These are phyloP conservation scores for Aquilaria malaccensis DNA, from an alignment of 345 rosid species.

Conservation along the genomic window DNA sequence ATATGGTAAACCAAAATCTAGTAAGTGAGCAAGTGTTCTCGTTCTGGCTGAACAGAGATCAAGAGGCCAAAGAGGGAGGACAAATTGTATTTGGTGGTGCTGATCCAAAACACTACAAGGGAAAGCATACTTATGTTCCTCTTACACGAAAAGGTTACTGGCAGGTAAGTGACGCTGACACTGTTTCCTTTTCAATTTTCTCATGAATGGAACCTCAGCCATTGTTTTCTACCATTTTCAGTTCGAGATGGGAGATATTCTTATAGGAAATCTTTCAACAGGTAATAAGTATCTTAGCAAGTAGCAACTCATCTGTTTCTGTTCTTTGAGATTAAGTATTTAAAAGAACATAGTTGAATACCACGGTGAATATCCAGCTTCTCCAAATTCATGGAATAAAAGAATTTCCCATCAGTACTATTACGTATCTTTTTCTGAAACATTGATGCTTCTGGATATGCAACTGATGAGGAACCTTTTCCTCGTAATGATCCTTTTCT, in stretches of 20 bases:
- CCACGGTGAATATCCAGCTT: too few relatives aligned
- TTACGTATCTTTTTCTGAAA: too few relatives aligned
- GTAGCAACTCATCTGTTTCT: too few relatives aligned
- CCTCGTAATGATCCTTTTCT: neutral
- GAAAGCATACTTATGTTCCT: constrained; percentile 70
- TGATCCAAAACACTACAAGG: constrained; percentile 51
- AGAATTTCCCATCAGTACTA: too few relatives aligned
- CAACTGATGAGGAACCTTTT: too few relatives aligned
- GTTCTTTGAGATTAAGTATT: too few relatives aligned
- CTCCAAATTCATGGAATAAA: too few relatives aligned
- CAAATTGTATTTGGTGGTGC: constrained; percentile 85
- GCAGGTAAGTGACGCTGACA: constrained; percentile 44
- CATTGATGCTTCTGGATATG: too few relatives aligned
- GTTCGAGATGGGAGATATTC: constrained; percentile 70
- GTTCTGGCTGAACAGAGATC: constrained; percentile 67
- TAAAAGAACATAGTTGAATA: too few relatives aligned
- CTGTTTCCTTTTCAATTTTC: neutral
- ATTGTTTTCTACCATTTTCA: constrained; percentile 16
- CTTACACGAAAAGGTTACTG: constrained; percentile 68
- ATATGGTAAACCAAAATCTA: constrained; percentile 56
- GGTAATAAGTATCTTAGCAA: constrained; percentile 24
- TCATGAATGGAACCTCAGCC: neutral
- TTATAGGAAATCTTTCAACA: constrained; percentile 48
- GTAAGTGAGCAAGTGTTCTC: constrained; percentile 55
- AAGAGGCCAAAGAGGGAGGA: constrained; percentile 44